Base-by-base conservation (phyloP, 345 rosid species). In the Noccaea bulbosa region DNA sequence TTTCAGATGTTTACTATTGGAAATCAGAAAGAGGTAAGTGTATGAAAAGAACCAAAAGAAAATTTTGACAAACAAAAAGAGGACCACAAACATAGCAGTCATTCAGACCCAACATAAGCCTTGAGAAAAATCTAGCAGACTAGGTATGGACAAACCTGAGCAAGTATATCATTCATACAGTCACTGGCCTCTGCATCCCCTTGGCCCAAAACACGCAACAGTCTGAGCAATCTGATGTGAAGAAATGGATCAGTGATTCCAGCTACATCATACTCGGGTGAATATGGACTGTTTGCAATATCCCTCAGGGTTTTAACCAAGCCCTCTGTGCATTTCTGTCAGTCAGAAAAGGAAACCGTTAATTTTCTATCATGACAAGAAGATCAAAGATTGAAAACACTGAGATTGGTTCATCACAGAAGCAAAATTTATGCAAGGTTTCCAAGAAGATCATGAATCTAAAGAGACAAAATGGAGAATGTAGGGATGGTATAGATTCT, bases 161-260 rank as follows among this genome's bases (percentile, higher is more conserved):
- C 97, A 72, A 94, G 99, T 72, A 94, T 88, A 84, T 94, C 99
- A 80, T 91, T 94, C 99, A 94, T 94, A 76, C 76, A 53, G 71
- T 94, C 99, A 82, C 99, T 91, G 48, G 99, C 90, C 73, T 87
- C 94, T 14, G 88, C 83, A 79, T 94, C 97, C 75, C 99, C 96
- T 54, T 89, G 95, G 45, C 99, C 99, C 84, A 91, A 76, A 27
- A 84, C 78, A 46, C 88, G 87, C 86, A 94, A 75, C 78, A 91
- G 87, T 83, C 44, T 87, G 65, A 93, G 99, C 86, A 93, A 81
- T 84, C 94, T 86, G 76, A 93, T 88, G 77, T 93, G 99, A 70
- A 93, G 97, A 76, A 93, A 93, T 49, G 99, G 97, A 72, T 93
- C 99, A 10, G 89, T 59, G 72, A 93, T 93, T 69, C 99, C 97